Evolutionary conservation across 257 asterid genomes (phyloP), one percentile per base, ranked within the genome.

Genomic region (Oldenlandia corymbosa): DNA sequence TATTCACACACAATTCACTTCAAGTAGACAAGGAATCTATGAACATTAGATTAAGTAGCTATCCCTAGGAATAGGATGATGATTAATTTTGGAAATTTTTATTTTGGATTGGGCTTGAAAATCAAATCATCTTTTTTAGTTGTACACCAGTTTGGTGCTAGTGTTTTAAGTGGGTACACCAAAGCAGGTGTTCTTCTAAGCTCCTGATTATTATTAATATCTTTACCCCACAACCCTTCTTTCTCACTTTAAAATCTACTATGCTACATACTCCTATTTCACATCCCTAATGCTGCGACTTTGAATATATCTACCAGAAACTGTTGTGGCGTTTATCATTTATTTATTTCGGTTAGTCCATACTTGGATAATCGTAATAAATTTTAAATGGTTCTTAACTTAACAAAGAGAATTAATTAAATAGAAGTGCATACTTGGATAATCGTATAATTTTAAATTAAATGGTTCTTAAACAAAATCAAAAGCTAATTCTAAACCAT

Each of bases 91-190:
- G 7, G 48, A 62, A n/a, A 9, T 37, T 7, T 5, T 31, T 48
- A 10, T 18, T 43, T 63, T 55, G 68, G 37, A 6, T 18, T 63
- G 14, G 51, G 13, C 18, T 43, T 47, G 10, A 58, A 57, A 31
- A 24, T 46, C 27, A 58, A 16, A 16, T 58, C 37, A 67, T 67
- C 72, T 47, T n/a, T 68, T 34, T 53, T 11, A 31, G n/a, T n/a
- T 52, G 42, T 52, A 36, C 39, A 65, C 69, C 69, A 13, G 23
- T 51, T 31, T 34, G n/a, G 46, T 36, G 31, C 60, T 34, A 37
- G 10, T 23, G 4, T 34, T n/a, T n/a, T 41, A 2, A 65, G 62
- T 65, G 62, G 63, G 62, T 26, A 53, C 42, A 65, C 30, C 41
- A 6, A 37, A 13, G 48, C 23, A 7, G 14, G 10, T 20, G 23